Conservation (phyloP, 495 filamentous ascomycete genomes). For the Daldinia decipiens region DNA sequence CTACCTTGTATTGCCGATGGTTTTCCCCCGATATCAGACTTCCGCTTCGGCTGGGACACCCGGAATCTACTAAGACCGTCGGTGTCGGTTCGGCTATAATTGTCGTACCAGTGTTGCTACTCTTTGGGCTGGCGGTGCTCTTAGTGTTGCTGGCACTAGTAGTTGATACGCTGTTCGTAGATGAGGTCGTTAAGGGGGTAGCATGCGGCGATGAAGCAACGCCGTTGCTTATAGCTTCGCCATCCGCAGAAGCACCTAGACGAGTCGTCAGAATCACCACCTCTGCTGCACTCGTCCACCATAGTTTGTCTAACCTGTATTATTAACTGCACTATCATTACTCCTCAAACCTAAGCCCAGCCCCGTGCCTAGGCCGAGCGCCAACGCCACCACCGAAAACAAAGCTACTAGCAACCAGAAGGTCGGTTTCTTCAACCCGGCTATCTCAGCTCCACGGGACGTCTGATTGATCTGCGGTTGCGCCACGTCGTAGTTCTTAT, state of each 20-base stretch:
- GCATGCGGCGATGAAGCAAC: background rate
- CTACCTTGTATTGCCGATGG: slow-evolving; percentile 12
- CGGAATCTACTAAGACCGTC: background rate
- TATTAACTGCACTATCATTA: background rate
- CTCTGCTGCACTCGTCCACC: background rate
- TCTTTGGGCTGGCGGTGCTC: background rate
- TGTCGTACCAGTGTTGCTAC: background rate
- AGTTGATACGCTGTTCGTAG: background rate
- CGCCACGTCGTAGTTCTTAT: background rate
- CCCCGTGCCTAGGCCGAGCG: slow-evolving; percentile 26
- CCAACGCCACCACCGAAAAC: slow-evolving; percentile 15
- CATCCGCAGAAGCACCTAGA: background rate
- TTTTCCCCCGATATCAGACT: background rate
- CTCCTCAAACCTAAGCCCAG: slow-evolving; percentile 2
- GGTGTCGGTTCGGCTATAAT: background rate
- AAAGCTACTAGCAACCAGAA: slow-evolving; percentile 28
- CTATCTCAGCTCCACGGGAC: background rate
- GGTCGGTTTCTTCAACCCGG: slow-evolving; percentile 12
- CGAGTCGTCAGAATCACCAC: background rate
- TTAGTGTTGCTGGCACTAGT: background rate
- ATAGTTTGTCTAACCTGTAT: background rate
- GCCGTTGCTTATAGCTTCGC: background rate
- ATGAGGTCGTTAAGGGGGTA: background rate
- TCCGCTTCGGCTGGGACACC: background rate
- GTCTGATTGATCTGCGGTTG: background rate